These are phyloP conservation scores for Apophysomyces sp. DNA, from an alignment of 371 early-diverging fungal genomes.

Conservation along the genomic window DNA sequence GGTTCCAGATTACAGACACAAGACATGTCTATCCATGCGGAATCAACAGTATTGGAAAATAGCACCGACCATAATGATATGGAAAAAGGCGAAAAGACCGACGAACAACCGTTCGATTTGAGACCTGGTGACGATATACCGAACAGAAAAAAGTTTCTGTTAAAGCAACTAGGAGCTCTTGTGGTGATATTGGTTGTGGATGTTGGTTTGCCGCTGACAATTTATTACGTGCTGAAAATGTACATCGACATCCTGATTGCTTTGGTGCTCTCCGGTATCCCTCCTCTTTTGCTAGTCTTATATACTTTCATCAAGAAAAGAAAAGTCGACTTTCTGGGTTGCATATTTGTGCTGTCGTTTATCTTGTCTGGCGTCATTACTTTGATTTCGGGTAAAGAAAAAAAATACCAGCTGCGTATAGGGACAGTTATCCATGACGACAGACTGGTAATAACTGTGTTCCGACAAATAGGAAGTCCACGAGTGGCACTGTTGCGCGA, in stretches of 20 bases:
- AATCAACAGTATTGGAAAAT: too few relatives aligned
- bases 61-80: too few relatives aligned
- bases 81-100: neutral
- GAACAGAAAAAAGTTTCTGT: neutral
- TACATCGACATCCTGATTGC: conserved; percentile 12
- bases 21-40: too few relatives aligned
- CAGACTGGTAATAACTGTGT: neutral
- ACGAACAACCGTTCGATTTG: neutral
- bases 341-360: conserved; percentile 17
- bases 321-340: conserved; percentile 16
- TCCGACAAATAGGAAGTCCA: conserved; percentile 2
- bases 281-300: conserved; percentile 22
- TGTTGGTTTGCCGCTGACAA: conserved; percentile 13
- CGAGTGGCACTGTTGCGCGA: conserved; percentile 25
- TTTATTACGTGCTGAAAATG: conserved; percentile 14
- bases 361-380: conserved; percentile 22
- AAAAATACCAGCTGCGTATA: too few relatives aligned
- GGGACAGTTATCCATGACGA: too few relatives aligned
- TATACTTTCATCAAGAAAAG: conserved; percentile 7
- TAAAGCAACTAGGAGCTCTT: neutral
- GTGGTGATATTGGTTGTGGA: neutral
- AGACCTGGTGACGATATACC: neutral
- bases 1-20: too few relatives aligned
- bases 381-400: conserved; percentile 10
- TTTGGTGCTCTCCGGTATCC: conserved; percentile 23